Conservation (phyloP, 495 filamentous ascomycete genomes). For the Aspergillus ostianus region DNA sequence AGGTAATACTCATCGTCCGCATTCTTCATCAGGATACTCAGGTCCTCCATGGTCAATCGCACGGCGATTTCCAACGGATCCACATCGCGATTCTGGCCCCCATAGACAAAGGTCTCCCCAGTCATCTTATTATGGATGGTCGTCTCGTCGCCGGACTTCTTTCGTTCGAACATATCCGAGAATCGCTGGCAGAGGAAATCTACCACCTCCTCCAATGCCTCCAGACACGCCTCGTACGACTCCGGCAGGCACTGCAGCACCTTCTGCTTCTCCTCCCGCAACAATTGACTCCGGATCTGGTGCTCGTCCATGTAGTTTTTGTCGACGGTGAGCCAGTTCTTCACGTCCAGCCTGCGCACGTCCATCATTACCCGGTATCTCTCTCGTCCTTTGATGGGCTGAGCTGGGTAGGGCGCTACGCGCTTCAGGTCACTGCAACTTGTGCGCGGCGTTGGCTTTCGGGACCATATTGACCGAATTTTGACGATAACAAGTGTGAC, state of each 20-base stretch:
- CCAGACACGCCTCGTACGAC: conserved; percentile 49
- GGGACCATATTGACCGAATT: conserved; percentile 13
- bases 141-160: conserved; percentile 25
- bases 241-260: conserved; percentile 52
- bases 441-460: conserved; percentile 3
- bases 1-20: conserved; percentile 48
- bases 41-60: conserved; percentile 56
- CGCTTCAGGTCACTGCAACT: conserved; percentile 34
- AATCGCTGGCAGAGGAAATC: conserved; percentile 50
- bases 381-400: conserved; percentile 45
- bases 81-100: conserved; percentile 26
- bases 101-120: conserved; percentile 44
- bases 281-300: conserved; percentile 40
- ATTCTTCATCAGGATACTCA: conserved; percentile 54
- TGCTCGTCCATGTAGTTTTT: conserved; percentile 52
- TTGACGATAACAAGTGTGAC: conserved; percentile 39
- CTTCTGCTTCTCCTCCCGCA: conserved; percentile 38
- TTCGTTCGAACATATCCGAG: conserved; percentile 43
- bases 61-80: conserved; percentile 58
- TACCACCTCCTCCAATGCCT: conserved; percentile 50
- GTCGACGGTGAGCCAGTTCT: conserved; percentile 57
- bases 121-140: conserved; percentile 50
- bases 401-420: conserved; percentile 42
- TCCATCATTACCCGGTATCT: conserved; percentile 55
- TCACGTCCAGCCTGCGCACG: conserved; percentile 47